Conservation (phyloP, 352 stramenopile genomes). For the Pythium pectinolyticum region DNA sequence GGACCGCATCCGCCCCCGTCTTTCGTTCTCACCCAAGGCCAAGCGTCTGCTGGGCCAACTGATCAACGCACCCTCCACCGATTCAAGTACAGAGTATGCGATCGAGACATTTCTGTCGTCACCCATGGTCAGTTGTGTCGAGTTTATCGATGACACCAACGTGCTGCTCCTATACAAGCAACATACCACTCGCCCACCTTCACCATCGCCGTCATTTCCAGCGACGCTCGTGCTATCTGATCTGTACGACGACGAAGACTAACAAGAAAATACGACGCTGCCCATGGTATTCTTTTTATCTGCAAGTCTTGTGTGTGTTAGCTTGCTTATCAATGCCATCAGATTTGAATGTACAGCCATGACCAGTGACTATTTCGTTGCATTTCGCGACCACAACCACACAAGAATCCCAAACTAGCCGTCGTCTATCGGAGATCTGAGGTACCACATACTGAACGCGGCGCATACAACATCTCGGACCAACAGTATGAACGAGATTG, state of each 20-base stretch:
- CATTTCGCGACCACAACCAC: too few species aligned
- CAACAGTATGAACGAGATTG: too few species aligned
- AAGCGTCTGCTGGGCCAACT: not conserved
- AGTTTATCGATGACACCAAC: not conserved
- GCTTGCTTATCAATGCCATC: too few species aligned
- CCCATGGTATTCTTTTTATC: too few species aligned
- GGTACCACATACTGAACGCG: too few species aligned
- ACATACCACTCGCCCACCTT: not conserved
- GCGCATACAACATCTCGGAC: too few species aligned
- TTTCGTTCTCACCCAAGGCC: not conserved
- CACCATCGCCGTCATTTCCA: not conserved
- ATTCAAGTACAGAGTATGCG: not conserved
- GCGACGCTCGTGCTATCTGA: not conserved
- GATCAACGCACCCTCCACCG: not conserved
- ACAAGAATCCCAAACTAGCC: too few species aligned
- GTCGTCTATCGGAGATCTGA: too few species aligned
- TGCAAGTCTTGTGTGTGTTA: too few species aligned
- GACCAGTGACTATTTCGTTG: too few species aligned
- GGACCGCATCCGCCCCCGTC: not conserved
- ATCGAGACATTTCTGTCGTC: not conserved
- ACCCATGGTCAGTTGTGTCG: not conserved
- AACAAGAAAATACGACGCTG: too few species aligned
- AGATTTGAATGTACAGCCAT: too few species aligned
- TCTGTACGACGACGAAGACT: not conserved
- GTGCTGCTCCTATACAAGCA: not conserved